Evolutionary conservation across 192 early-diverging fungal species (phyloP), one percentile per base, ranked within the genome.

Genomic region (Entophlyctis luteolus): DNA sequence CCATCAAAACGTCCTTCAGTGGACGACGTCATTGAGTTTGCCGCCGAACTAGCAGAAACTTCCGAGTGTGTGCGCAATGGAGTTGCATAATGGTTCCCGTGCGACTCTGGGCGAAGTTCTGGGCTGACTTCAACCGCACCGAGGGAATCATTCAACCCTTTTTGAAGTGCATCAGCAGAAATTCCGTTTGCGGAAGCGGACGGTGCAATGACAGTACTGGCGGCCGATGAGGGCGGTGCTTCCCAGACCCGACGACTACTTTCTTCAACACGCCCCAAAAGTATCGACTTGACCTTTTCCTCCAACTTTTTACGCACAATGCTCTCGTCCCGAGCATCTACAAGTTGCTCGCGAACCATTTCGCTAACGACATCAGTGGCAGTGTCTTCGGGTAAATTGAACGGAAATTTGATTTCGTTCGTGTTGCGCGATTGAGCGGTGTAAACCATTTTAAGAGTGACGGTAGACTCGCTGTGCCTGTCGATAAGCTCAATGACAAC

Each of bases 331-430:
- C 27, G 37, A 3, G 34, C 72, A 25, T 74, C 55, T 38, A 82
- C 74, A 1, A 82, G 65, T 12, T 68, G 70, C 59, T 79, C 79
- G 28, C 63, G 29, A 5, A 82, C 78, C 76, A 82, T 74, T 66
- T 82, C 81, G 6, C 48, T 36, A 1, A 92, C 88, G 2, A 92
- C 90, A 55, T 88, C 84, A 10, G 86, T 82, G 4, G 87, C 83
- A 1, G 89, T 92, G 54, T 92, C 90, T 0, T 85, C 80, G 31
- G 75, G 77, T 52, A 84, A 65, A 59, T 77, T 77, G 65, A 88
- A 87, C 0, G 86, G 84, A 71, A 89, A 89, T 59, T 86, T 88
- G 71, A 89, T 87, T 55, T 88, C 85, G 45, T 82, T 50, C n/a
- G n/a, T n/a, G n/a, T n/a, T n/a, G n/a, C n/a, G n/a, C 14, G 60